These are phyloP conservation scores for Pythium periplocum DNA, from an alignment of 352 stramenopile genomes.

Conservation along the genomic window DNA sequence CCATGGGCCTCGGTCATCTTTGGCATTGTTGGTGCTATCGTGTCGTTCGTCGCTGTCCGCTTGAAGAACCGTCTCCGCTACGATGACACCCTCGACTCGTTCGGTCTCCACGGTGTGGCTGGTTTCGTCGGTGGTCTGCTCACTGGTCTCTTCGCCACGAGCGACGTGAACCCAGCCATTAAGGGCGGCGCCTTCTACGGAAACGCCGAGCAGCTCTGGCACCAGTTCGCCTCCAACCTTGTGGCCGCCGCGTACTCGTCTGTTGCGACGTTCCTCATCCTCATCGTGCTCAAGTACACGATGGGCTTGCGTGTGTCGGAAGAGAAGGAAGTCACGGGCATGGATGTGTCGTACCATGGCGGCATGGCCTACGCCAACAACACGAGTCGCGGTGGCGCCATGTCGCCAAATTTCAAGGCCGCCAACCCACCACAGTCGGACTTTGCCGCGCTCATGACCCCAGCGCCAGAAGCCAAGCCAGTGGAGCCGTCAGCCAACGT, in stretches of 20 bases:
- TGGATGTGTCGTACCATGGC: conserved; percentile 77
- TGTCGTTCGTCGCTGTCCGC: conserved; percentile 46
- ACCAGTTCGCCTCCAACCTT: conserved; percentile 52
- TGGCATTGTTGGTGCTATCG: conserved; percentile 48
- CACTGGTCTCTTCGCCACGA: conserved; percentile 65
- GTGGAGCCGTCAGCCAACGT: too few species aligned
- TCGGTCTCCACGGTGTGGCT: conserved; percentile 64
- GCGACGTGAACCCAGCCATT: conserved; percentile 50
- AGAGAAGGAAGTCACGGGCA: conserved; percentile 72
- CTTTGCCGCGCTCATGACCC: conserved; percentile 29
- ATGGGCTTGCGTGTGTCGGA: conserved; percentile 68
- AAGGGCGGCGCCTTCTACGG: conserved; percentile 50
- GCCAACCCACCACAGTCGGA: conserved; percentile 27
- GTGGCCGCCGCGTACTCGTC: conserved; percentile 63
- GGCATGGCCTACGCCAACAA: conserved; percentile 54
- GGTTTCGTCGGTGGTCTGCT: conserved; percentile 60
- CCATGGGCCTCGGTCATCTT: conserved; percentile 70
- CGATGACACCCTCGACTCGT: conserved; percentile 80
- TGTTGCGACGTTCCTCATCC: conserved; percentile 62
- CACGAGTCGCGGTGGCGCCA: conserved; percentile 25
- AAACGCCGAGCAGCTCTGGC: conserved; percentile 32
- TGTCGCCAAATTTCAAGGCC: conserved; percentile 26
- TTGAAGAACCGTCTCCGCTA: conserved; percentile 67
- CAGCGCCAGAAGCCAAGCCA: conserved; percentile 4
- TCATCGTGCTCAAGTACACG: conserved; percentile 65